Evolutionary conservation across 2,329 filamentous ascomycete species (phyloP).

Genomic region (Claviceps humidiphila): DNA sequence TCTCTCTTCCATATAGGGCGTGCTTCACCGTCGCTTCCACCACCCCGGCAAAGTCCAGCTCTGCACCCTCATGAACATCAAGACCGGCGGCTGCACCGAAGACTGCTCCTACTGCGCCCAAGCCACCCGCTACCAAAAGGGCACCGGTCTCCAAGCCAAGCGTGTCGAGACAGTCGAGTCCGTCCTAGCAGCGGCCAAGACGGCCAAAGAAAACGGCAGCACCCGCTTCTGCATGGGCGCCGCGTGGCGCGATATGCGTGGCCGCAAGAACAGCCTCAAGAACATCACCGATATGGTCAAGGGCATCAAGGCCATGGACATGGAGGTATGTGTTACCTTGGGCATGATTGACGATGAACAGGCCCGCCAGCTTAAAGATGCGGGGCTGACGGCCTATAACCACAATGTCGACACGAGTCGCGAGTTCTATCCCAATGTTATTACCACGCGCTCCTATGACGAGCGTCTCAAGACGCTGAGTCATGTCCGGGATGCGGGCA

Average conservation of each 20-base stretch:
- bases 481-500: constrained; percentile 72
- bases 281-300: constrained; percentile 80
- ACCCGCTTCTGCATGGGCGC: constrained; percentile 94
- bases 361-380: constrained; percentile 69
- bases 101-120: constrained; percentile 91
- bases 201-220: constrained; percentile 70
- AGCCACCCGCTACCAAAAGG: constrained; percentile 65
- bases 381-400: constrained; percentile 83
- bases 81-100: constrained; percentile 82
- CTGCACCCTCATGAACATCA: constrained; percentile 95
- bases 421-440: constrained; percentile 78
- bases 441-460: constrained; percentile 76
- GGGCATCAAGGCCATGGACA: constrained; percentile 66
- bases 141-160: constrained; percentile 66
- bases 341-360: constrained; percentile 80
- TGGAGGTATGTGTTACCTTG: constrained; percentile 88
- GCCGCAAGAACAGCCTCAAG: constrained; percentile 67
- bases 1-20: constrained; percentile 35
- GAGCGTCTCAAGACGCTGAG: constrained; percentile 69
- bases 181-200: constrained; percentile 64
- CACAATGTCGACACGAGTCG: constrained; percentile 87
- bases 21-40: constrained; percentile 74
- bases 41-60: constrained; percentile 74
- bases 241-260: constrained; percentile 88
- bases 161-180: constrained; percentile 69